Conservation (phyloP, 768 basidiomycete genomes). For the Pisolithus marmoratus region DNA sequence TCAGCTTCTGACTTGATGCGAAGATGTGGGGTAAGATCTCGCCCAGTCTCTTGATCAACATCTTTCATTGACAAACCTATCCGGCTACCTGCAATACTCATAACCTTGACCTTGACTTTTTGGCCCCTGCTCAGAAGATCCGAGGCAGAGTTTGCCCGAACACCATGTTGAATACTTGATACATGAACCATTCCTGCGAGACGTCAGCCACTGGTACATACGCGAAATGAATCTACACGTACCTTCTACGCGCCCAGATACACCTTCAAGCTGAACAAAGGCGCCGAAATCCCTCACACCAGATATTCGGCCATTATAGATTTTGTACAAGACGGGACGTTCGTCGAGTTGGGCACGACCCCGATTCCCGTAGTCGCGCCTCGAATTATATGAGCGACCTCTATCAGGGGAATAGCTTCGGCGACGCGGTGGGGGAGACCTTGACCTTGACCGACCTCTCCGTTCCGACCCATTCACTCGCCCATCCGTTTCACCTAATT, state of each 20-base stretch:
- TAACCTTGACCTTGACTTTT: constrained; percentile 90
- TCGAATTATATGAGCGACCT: constrained; percentile 41
- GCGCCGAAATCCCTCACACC: constrained; percentile 94
- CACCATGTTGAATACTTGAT: constrained; percentile 82
- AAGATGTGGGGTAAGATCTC: constrained; percentile 90
- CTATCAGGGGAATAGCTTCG: constrained; percentile 58
- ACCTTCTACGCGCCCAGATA: constrained; percentile 87
- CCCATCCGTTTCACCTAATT: constrained; percentile 36
- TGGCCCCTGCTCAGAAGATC: constrained; percentile 86
- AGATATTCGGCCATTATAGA: constrained; percentile 83
- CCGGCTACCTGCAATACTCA: constrained; percentile 81
- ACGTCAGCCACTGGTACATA: neutral
- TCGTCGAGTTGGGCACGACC: constrained; percentile 55
- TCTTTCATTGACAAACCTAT: constrained; percentile 95
- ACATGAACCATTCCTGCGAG: constrained; percentile 91
- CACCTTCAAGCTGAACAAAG: constrained; percentile 85
- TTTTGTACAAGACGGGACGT: constrained; percentile 85
- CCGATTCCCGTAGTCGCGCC: constrained; percentile 37
- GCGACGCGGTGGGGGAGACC: constrained; percentile 41
- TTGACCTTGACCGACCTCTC: constrained; percentile 39
- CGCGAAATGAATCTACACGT: constrained; percentile 20
- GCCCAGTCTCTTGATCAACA: constrained; percentile 86
- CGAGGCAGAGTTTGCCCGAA: constrained; percentile 78
- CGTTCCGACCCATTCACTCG: constrained; percentile 59
- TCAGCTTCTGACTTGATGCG: constrained; percentile 94